Percentiles rank a stretch among this genome's conserved stretches.
Conservation (phyloP, 2,329 filamentous ascomycete species). For the Shiraia sp. region DNA sequence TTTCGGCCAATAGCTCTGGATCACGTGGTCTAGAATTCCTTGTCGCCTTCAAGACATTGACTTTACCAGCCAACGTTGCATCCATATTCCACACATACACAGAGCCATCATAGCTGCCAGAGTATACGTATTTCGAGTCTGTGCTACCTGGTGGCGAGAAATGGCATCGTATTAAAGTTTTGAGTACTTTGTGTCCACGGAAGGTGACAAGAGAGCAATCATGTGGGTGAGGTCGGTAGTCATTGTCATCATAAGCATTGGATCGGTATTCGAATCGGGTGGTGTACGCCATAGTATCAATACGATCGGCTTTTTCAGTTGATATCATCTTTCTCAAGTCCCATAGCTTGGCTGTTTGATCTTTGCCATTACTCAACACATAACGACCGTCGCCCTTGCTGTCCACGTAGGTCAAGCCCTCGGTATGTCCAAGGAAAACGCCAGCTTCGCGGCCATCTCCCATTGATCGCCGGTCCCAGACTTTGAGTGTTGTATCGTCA, state of each 20-base stretch:
- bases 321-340: slow-evolving; percentile 88
- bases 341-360: slow-evolving; percentile 98
- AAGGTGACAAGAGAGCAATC: slow-evolving; percentile 95
- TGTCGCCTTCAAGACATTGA: slow-evolving; percentile 78
- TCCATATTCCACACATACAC: slow-evolving; percentile 95
- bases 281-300: slow-evolving; percentile 61
- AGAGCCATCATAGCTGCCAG: slow-evolving; percentile 84
- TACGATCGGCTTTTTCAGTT: slow-evolving; percentile 63
- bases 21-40: slow-evolving; percentile 61
- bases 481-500: slow-evolving; percentile 90
- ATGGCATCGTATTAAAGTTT: slow-evolving; percentile 91
- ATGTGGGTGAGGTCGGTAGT: slow-evolving; percentile 74
- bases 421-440: slow-evolving; percentile 67
- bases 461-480: slow-evolving; percentile 86
- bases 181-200: slow-evolving; percentile 83
- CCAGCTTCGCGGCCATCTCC: slow-evolving; percentile 65
- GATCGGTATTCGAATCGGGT: slow-evolving; percentile 77
- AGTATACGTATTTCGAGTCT: slow-evolving; percentile 90
- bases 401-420: slow-evolving; percentile 68
- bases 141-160: slow-evolving; percentile 87
- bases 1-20: slow-evolving; percentile 57
- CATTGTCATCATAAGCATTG: slow-evolving; percentile 65
- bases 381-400: slow-evolving; percentile 90
- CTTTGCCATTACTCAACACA: slow-evolving; percentile 90
- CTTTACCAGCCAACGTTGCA: slow-evolving; percentile 74